Base-by-base conservation (phyloP, 345 rosid species). In the Eucalyptus guilfoylei region DNA sequence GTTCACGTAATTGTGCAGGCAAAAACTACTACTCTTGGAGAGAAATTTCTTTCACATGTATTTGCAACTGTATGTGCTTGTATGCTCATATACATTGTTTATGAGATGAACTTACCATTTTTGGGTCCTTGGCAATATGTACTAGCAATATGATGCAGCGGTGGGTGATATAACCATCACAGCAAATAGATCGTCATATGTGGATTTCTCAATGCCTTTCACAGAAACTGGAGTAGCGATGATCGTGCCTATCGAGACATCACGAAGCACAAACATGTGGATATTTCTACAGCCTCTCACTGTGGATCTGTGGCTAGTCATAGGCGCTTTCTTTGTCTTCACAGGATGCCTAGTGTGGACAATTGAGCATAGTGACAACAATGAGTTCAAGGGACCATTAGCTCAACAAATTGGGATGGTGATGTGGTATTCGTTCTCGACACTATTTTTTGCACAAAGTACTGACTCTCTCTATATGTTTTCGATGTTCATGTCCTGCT, bases 271-370 rank as follows among this genome's bases (percentile, higher is more conserved):
- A 69, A 90, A 91, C 69, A 88, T 89, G 85, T 94, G 96, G 96
- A 91, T 92, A 60, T 96, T 96, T 91, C 88, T 94, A 14, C 89
- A 92, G 89, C 98, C 98, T 10, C 89, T 94, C 14, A 91, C 90
- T 26, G 52, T 32, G 89, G 88, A 91, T 26, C 94, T 95, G n/a
- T 96, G 97, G 98, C 5, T 92, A 30, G 90, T 91, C 80, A 91
- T 86, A 40, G 92, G 89, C 6, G 26, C 26, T 42, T 91, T 92
- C 69, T 93, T 93, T 72, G 86, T 93, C 58, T 94, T 91, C 87
- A 93, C 91, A 0, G 96, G 95, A 5, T 42, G 89, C 10, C 88
- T 94, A 32, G 93, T 94, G 28, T 94, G 96, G 95, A 87, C 92
- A 30, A 89, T 95, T 24, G 97, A 96, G 90, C 94, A 89, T 83